Conservation (phyloP, 73 alveolate genomes). For the Stentor coeruleus region DNA sequence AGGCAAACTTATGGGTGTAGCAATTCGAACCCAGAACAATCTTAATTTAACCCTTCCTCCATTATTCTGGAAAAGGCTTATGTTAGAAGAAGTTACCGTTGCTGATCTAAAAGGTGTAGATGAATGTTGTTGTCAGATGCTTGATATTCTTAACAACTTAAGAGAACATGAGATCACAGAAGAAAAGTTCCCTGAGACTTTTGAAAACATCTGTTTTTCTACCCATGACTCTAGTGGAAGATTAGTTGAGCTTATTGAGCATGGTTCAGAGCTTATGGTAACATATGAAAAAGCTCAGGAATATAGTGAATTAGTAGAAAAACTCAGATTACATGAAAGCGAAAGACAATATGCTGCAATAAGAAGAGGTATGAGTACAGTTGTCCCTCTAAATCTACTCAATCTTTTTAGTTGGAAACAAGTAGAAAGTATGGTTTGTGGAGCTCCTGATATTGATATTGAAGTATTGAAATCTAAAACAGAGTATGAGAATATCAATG, state of each 20-base stretch:
- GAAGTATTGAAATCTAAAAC: conserved; percentile 61
- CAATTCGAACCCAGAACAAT: conserved; percentile 67
- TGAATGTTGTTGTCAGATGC: conserved; percentile 67
- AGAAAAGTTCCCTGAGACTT: conserved; percentile 61
- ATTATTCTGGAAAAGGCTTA: conserved; percentile 76
- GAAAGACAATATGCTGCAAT: conserved; percentile 77
- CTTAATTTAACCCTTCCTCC: conserved; percentile 71
- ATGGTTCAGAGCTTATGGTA: conserved; percentile 60
- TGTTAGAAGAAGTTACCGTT: conserved; percentile 65
- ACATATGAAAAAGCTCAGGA: conserved; percentile 59
- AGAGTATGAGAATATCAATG: conserved; percentile 59
- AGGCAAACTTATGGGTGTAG: conserved; percentile 89
- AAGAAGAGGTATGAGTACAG: conserved; percentile 75
- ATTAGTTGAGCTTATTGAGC: conserved; percentile 70
- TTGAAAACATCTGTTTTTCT: conserved; percentile 55
- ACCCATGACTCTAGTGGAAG: conserved; percentile 77
- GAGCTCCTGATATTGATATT: conserved; percentile 68
- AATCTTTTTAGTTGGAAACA: conserved; percentile 64
- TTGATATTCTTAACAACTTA: conserved; percentile 60
- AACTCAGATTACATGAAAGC: conserved; percentile 71
- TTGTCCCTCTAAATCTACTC: conserved; percentile 69
- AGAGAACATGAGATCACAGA: conserved; percentile 31
- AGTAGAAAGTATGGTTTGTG: conserved; percentile 75
- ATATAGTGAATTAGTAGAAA: conserved; percentile 57
- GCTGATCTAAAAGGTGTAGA: conserved; percentile 79